These are phyloP conservation scores for Dictyostelium discoideum DNA, from an alignment of 78 protist genomes.

Conservation along the genomic window DNA sequence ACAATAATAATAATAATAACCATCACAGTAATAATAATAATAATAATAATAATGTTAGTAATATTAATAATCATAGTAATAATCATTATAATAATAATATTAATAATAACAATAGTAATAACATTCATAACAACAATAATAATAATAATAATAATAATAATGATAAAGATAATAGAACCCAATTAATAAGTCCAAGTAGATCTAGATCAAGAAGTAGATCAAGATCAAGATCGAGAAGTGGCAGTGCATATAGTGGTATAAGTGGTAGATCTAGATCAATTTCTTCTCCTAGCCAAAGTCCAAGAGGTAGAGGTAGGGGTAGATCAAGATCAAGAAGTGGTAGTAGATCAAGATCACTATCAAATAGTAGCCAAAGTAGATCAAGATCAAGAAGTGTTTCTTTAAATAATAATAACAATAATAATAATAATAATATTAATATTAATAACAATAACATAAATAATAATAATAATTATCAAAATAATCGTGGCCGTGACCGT, in stretches of 20 bases:
- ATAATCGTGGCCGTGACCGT: neutral
- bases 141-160: neutral
- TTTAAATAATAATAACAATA: neutral
- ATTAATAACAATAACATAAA: neutral
- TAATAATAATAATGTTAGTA: neutral
- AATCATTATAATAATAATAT: neutral
- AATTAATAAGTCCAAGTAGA: constrained; percentile 43
- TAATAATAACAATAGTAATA: neutral
- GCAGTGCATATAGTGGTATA: constrained; percentile 9
- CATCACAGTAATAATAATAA: neutral
- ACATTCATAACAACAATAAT: neutral
- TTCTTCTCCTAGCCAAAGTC: neutral
- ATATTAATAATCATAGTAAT: neutral
- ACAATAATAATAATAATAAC: neutral
- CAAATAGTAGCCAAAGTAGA: neutral
- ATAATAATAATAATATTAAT: neutral
- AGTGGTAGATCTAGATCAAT: neutral
- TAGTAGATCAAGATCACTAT: neutral
- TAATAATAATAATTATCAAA: too few species aligned
- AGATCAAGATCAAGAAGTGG: constrained; percentile 18
- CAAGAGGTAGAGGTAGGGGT: neutral
- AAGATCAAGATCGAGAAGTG: neutral
- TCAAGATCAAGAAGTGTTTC: constrained; percentile 11
- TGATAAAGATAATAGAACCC: constrained; percentile 23
- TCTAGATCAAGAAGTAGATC: neutral